Base-by-base conservation (phyloP, 257 asterid genomes). In the Capsicum chinense region DNA sequence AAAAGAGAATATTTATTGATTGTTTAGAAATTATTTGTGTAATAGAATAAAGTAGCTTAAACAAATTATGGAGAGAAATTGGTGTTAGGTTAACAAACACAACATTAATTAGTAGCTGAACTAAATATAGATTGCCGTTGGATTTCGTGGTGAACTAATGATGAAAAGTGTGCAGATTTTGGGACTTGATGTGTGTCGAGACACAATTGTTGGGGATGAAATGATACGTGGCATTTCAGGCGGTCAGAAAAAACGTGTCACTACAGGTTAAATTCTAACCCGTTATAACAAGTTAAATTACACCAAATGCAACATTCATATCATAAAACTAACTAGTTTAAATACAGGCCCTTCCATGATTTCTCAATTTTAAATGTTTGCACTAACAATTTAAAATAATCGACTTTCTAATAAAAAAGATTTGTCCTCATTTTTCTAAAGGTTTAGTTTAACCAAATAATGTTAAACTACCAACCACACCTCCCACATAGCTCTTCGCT, bases 181-280 rank as follows among this genome's bases (percentile, higher is more conserved):
- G 63, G 95, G 95, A 56, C 90, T 93, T 7, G 93, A 90, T 70
- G 89, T 88, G 35, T 93, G 97, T 80, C 85, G 87, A 19, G 93
- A 92, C 85, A 93, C 92, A 1, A 89, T 91, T 42, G 93, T 92
- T 42, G 97, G 97, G 5, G 91, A 93, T 88, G 93, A 91, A 62
- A 92, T 93, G 97, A 83, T 73, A 71, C 86, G 97, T 42, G 95
- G 97, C 60, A 93, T 93, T 48, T 93, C 97, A 9, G 97, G 97
- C 14, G 95, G 95, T 6, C 95, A 93, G 54, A 90, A 88, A 84
- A 90, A 90, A 86, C 92, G 95, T 7, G 92, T 93, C 58, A 93
- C 97, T 2, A 91, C 95, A 76, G 94, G 96, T 92, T 50, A 74
- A 15, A 59, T 8, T 52, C 48, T 74, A 12, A 13, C 1, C 21